Evolutionary conservation across 768 basidiomycete genomes (phyloP).

Genomic region (Lyophyllum semitale): DNA sequence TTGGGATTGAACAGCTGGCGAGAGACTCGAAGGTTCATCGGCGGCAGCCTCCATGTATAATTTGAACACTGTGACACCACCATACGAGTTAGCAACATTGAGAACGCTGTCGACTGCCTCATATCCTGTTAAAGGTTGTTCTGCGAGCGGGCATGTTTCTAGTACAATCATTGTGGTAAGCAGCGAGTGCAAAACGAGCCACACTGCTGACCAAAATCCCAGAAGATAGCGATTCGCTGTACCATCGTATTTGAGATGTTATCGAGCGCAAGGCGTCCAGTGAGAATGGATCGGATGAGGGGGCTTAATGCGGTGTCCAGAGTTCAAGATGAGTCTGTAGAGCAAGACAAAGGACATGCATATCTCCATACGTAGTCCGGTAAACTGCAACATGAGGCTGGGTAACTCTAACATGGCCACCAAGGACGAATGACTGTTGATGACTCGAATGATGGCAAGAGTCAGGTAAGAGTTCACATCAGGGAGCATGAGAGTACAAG

Average conservation of each 20-base stretch:
- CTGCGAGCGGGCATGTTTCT: slow-evolving; percentile 34
- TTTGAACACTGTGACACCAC: slow-evolving; percentile 31
- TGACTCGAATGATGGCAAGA: slow-evolving; percentile 5
- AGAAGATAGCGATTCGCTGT: slow-evolving; percentile 19
- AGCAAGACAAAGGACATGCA: background rate
- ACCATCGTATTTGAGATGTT: background rate
- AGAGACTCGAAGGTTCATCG: background rate
- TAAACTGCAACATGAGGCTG: slow-evolving; percentile 3
- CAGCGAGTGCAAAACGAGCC: background rate
- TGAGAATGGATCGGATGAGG: background rate
- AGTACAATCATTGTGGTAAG: background rate
- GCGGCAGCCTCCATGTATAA: slow-evolving; percentile 26
- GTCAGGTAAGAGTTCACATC: slow-evolving; percentile 1
- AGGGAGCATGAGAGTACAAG: background rate
- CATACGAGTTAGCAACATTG: slow-evolving; percentile 25
- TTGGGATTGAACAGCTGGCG: background rate
- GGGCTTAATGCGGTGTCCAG: too few species aligned
- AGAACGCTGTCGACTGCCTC: slow-evolving; percentile 29
- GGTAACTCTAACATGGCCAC: background rate
- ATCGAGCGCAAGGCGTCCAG: background rate
- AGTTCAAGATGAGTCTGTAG: too few species aligned
- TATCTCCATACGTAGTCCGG: background rate
- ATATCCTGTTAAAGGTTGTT: slow-evolving; percentile 24
- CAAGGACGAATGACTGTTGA: background rate
- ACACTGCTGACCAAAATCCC: slow-evolving; percentile 26